A percentile compares a stretch with the other conserved stretches of the same genome.
Evolutionary conservation across 2,329 filamentous ascomycete species (phyloP).

Genomic region (Verticillium isaacii): DNA sequence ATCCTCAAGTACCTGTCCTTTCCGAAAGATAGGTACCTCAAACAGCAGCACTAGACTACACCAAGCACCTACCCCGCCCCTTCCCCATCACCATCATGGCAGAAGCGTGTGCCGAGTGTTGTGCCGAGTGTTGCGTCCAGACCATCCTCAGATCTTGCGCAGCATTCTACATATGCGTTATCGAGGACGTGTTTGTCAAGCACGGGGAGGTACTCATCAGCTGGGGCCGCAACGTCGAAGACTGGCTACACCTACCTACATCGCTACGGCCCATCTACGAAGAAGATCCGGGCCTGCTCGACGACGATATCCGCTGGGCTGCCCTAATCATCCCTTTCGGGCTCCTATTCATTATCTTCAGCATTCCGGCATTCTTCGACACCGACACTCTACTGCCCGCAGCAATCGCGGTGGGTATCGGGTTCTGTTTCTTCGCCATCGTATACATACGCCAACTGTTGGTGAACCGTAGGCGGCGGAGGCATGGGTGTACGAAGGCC

Average conservation of each 20-base stretch:
- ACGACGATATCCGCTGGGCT: background rate
- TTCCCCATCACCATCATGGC: too few relatives aligned
- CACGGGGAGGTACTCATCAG: background rate
- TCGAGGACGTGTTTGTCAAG: background rate
- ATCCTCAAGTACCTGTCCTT: too few relatives aligned
- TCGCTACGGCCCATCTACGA: background rate
- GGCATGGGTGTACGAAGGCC: background rate
- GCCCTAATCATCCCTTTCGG: background rate
- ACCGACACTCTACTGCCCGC: background rate
- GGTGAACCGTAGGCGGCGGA: background rate
- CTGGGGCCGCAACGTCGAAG: background rate
- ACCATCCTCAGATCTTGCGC: too few relatives aligned
- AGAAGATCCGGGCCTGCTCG: background rate
- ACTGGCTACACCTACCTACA: background rate
- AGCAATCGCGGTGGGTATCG: background rate
- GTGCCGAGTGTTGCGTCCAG: too few relatives aligned
- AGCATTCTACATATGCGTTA: background rate
- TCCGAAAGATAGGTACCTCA: too few relatives aligned
- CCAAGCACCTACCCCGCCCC: too few relatives aligned
- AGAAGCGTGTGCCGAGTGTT: too few relatives aligned
- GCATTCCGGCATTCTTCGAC: background rate
- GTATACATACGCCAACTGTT: background rate
- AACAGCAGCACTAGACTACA: too few relatives aligned
- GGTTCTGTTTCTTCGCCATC: background rate
- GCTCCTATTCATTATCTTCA: background rate